phyloP scores from a whole-genome alignment of 768 basidiomycete species.

The Pholiota conissans region DNA sequence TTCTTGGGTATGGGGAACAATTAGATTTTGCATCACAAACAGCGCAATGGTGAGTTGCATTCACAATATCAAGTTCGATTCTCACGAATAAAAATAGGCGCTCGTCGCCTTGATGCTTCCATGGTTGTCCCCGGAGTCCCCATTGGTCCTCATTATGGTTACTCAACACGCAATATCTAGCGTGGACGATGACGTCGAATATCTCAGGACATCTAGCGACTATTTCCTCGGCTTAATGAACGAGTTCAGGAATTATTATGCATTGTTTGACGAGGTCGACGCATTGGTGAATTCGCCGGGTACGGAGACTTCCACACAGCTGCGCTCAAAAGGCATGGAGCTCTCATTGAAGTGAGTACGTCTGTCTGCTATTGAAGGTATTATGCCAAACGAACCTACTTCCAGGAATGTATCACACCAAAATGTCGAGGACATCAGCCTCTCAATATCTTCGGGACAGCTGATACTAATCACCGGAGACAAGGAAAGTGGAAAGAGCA shows the following conservation, averaged over 20 bases:
- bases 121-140: slow-evolving; percentile 25
- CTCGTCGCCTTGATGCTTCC: slow-evolving; percentile 23
- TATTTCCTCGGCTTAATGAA: neutral
- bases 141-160: slow-evolving; percentile 32
- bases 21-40: slow-evolving; percentile 26
- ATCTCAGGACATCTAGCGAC: slow-evolving; percentile 3
- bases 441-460: slow-evolving; percentile 40
- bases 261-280: neutral
- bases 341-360: neutral
- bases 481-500: slow-evolving; percentile 47
- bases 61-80: neutral
- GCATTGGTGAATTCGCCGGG: neutral
- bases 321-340: neutral
- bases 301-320: too few relatives aligned
- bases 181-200: slow-evolving; percentile 15
- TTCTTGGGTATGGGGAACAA: slow-evolving; percentile 39
- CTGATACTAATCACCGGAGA: slow-evolving; percentile 45
- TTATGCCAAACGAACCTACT: neutral
- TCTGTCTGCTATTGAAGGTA: too few relatives aligned
- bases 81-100: slow-evolving; percentile 8
- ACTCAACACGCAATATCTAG: slow-evolving; percentile 30
- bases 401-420: neutral
- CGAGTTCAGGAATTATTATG: neutral
- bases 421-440: slow-evolving; percentile 25
- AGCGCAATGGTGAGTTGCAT: slow-evolving; percentile 33